Evolutionary conservation across 257 asterid genomes (phyloP), one percentile per base, ranked within the genome.

Genomic region (Thymus mandschuricus): DNA sequence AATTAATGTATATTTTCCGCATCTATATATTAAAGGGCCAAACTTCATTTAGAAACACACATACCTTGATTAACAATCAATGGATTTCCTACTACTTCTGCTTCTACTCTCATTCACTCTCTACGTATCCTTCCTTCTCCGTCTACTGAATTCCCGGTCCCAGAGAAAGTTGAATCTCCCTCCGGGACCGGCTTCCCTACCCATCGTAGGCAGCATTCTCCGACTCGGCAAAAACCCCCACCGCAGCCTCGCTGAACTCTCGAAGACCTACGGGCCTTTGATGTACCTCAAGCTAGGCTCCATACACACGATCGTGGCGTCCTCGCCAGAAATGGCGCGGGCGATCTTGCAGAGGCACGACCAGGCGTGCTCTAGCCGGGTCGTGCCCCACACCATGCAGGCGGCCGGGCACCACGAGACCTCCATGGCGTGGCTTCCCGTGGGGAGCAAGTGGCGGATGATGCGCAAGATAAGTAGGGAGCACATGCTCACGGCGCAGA

Each of bases 401-500:
- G 21, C 21, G 21, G 21, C 21, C 21, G 21, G 21, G 21, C 21
- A 21, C 21, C 21, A 21, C 21, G 21, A 21, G 21, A 21, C 21
- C 21, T 21, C 21, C 21, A 21, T 21, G 21, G 21, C 21, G 21
- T 21, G 21, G 44, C 6, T 38, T 38, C 6, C 44, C 5, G 6
- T 38, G 44, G 44, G 44, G 44, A 60, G 62, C 34, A 55, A 61
- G 15, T 81, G 86, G 86, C 68, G 72, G 0, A 34, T 10, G 0
- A 13, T 78, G 1, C 76, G 83, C 3, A 78, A 68, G 57, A 13
- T 75, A 0, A 48, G 65, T 62, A 81, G 31, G 13, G 83, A 78
- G 6, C 65, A 75, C 0, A 44, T 81, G 44, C 68, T 75, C 33
- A 3, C 77, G 0, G 4, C 4, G 1, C 50, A 31, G 0, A 38